Evolutionary conservation across 164 flowering plant species (phyloP), one percentile per base, ranked within the genome.

Genomic region (Aristolochia contorta): DNA sequence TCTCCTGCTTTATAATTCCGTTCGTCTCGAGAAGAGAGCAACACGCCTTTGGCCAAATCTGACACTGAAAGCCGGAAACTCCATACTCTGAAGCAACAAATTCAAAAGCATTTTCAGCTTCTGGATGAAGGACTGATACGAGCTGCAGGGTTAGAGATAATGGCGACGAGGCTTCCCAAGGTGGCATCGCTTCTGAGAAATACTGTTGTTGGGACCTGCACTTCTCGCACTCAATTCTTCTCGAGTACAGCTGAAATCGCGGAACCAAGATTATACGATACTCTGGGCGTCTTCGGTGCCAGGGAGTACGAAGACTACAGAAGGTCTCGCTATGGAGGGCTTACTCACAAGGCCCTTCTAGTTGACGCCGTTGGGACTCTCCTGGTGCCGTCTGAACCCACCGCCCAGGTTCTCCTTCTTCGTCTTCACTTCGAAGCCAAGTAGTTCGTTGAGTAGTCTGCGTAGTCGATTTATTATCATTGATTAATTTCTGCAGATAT

Each of bases 291-390:
- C 6, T 71, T 67, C 58, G 84, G 84, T 12, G 67, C 69, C 67
- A 88, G 85, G 57, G 96, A 85, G 46, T 92, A 92, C 59, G 77
- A 71, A 45, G 92, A 90, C 48, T 90, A 93, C 55, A 65, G 98
- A 60, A 80, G 82, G 67, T 77, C 93, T 43, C 54, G 85, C 59
- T 86, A 86, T 57, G 97, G 97, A n/a, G 89, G 82, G 22, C 76
- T 87, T 57, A 93, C 91, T 41, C 96, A 90, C 63, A 93, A 77
- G 67, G 98, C 96, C 59, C 64, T 93, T 30, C 75, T 93, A 6
- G 98, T 93, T 56, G 98, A 93, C 58, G 97, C 97, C 18, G 94
- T 84, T 62, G 98, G 97, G 6, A 93, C 98, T 16, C 96, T 93
- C 27, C 73, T 93, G 48, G 81, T 85, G 55, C 97, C 97, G 16